phyloP scores from a whole-genome alignment of 192 early-diverging fungal species.

The Coemansia sp. region DNA sequence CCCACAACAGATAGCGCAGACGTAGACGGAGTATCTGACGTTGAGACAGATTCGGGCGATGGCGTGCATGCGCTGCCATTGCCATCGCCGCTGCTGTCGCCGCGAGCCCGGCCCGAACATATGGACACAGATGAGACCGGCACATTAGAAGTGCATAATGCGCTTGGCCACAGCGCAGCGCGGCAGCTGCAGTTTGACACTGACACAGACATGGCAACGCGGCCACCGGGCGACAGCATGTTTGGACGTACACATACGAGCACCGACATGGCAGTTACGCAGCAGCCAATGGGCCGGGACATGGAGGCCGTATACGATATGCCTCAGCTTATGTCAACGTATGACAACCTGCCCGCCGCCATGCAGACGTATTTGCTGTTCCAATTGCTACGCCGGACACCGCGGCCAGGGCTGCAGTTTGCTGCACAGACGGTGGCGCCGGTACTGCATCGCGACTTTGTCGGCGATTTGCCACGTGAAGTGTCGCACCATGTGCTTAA shows the following conservation, averaged over 20 bases:
- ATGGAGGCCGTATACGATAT: constrained; percentile 45
- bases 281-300: constrained; percentile 11
- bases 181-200: constrained; percentile 3
- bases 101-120: constrained; percentile 24
- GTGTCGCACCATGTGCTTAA: constrained; percentile 73
- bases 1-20: neutral
- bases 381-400: constrained; percentile 80
- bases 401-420: constrained; percentile 82
- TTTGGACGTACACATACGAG: constrained; percentile 11
- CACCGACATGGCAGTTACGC: constrained; percentile 9
- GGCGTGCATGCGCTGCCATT: constrained; percentile 18
- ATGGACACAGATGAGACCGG: constrained; percentile 30
- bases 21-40: neutral
- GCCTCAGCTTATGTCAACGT: constrained; percentile 66
- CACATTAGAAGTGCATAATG: neutral
- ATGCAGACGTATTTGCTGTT: constrained; percentile 87
- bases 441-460: constrained; percentile 87
- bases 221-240: neutral
- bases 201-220: neutral
- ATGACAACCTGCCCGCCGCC: constrained; percentile 70
- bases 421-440: constrained; percentile 87
- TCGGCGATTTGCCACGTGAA: constrained; percentile 70
- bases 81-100: constrained; percentile 48
- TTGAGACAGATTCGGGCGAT: constrained; percentile 2
- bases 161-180: neutral